These are phyloP conservation scores for Elsinoe australis DNA, from an alignment of 2,329 filamentous ascomycete species.

Conservation along the genomic window DNA sequence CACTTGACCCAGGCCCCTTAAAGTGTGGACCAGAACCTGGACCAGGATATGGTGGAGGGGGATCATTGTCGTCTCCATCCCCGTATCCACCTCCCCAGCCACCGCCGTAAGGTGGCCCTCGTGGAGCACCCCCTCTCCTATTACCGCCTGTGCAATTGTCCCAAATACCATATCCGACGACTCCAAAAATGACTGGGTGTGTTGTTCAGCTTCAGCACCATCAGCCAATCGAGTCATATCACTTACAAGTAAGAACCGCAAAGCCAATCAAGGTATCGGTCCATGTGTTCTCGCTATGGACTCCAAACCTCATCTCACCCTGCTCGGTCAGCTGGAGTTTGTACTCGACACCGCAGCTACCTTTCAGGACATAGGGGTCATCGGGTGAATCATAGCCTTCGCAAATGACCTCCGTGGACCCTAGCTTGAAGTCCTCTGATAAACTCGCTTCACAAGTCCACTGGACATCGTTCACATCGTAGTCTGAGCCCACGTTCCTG, in stretches of 20 bases:
- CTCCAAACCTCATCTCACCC: constrained; percentile 64
- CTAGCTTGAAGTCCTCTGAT: constrained; percentile 62
- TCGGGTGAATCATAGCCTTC: constrained; percentile 73
- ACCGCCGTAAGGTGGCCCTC: constrained; percentile 27
- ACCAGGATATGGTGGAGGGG: constrained; percentile 43
- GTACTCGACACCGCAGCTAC: constrained; percentile 91
- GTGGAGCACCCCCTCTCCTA: constrained; percentile 15
- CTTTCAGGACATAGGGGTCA: constrained; percentile 81
- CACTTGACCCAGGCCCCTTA: constrained; percentile 8
- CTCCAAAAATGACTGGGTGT: constrained; percentile 25
- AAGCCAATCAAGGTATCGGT: constrained; percentile 6
- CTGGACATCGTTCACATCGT: constrained; percentile 72
- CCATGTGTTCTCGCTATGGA: constrained; percentile 24
- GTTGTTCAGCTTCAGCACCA: too few species aligned
- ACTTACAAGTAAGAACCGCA: constrained; percentile 9
- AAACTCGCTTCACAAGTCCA: constrained; percentile 75
- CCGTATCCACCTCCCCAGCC: constrained; percentile 37
- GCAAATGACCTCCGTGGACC: constrained; percentile 81
- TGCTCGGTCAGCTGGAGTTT: constrained; percentile 66
- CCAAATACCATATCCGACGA: constrained; percentile 29
- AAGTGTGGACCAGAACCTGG: constrained; percentile 12
- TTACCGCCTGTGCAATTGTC: constrained; percentile 20
- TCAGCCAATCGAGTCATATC: background rate
- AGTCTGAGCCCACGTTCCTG: constrained; percentile 74
- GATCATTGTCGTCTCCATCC: constrained; percentile 40